Conservation (phyloP, 805 yeast species). For the Pichia scutulata region DNA sequence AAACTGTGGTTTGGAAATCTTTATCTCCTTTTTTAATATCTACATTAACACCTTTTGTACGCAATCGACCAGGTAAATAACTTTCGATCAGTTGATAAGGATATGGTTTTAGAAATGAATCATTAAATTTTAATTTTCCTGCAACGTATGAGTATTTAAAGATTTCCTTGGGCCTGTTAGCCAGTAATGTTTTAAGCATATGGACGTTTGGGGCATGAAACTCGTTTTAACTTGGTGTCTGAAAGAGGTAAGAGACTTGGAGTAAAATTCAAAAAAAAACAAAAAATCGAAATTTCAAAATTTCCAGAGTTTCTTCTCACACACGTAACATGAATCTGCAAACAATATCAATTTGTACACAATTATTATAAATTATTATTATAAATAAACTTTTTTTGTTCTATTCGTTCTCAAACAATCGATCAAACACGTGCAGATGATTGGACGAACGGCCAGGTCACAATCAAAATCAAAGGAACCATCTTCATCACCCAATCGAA, state of each 20-base stretch:
- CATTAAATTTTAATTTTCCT: not conserved
- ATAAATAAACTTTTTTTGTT: too few species aligned
- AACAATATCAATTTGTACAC: too few species aligned
- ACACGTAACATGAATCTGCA: too few species aligned
- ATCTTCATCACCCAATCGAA: not conserved
- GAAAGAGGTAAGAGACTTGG: too few species aligned
- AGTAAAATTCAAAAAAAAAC: too few species aligned
- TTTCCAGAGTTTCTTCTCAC: too few species aligned
- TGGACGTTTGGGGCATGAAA: too few species aligned
- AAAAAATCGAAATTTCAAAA: too few species aligned
- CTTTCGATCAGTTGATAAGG: not conserved
- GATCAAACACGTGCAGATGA: too few species aligned
- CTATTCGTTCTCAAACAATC: too few species aligned
- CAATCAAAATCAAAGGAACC: not conserved
- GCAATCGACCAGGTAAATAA: not conserved
- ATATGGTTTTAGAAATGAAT: not conserved
- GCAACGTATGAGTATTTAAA: not conserved
- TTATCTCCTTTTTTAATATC: not conserved
- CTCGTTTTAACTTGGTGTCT: too few species aligned
- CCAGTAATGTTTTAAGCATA: not conserved
- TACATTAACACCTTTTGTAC: not conserved
- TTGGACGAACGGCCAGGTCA: not conserved
- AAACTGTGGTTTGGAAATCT: not conserved
- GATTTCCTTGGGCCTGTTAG: conserved; percentile 4
- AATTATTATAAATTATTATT: too few species aligned